Evolutionary conservation across 257 asterid species (phyloP).

Genomic region (Hygrophila difformis): DNA sequence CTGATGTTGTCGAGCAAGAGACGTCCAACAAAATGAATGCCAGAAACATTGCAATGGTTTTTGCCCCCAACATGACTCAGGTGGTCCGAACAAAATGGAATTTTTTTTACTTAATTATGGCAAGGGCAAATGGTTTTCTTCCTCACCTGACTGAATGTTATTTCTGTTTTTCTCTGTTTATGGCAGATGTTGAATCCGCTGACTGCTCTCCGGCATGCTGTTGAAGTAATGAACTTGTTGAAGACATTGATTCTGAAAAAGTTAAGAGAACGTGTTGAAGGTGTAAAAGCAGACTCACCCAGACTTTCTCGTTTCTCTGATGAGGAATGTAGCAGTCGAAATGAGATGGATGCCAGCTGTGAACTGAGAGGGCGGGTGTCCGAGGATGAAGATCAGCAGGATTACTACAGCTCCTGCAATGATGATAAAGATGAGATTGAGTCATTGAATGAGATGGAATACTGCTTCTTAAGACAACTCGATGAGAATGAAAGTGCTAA

Average conservation of each 20-base stretch:
- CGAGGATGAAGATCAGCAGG: conserved; percentile 34
- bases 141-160: not conserved
- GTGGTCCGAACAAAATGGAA: conserved; percentile 16
- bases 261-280: conserved; percentile 55
- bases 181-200: conserved; percentile 81
- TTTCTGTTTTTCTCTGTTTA: conserved; percentile 10
- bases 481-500: conserved; percentile 50
- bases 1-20: conserved; percentile 81
- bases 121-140: not conserved
- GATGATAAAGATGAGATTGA: conserved; percentile 54
- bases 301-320: conserved; percentile 36
- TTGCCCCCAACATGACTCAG: conserved; percentile 97
- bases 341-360: conserved; percentile 45
- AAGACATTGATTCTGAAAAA: conserved; percentile 53
- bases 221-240: conserved; percentile 82
- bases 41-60: conserved; percentile 82
- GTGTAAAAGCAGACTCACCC: conserved; percentile 28
- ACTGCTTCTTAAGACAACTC: conserved; percentile 46
- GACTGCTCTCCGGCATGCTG: conserved; percentile 89
- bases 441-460: conserved; percentile 62
- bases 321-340: conserved; percentile 31
- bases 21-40: conserved; percentile 84
- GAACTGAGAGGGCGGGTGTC: conserved; percentile 41
- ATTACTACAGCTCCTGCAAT: conserved; percentile 28
- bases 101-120: too few species aligned